Evolutionary conservation across 768 basidiomycete genomes (phyloP), one percentile per base, ranked within the genome.

Genomic region (Crucibulum laeve): DNA sequence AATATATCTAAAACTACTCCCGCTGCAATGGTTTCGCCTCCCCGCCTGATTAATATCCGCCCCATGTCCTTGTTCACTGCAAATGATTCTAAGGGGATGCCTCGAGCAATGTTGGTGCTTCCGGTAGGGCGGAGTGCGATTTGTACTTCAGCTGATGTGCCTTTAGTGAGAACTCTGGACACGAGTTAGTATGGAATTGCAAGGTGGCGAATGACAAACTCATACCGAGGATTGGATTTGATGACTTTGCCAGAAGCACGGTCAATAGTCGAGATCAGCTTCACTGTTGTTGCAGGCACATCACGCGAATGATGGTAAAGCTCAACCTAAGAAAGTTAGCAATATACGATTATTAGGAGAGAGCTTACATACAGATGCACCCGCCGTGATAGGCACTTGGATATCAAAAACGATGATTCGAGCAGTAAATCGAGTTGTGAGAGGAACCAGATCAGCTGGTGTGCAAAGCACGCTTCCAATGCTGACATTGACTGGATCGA

Each of bases 1-100:
- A 50, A 33, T 34, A 76, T 64, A 33, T 72, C 67, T 38, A 75
- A 55, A 8, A 68, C 62, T 41, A 78, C 68, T n/a, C 76, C 94
- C 35, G 94, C 94, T 28, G 84, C 91, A 47, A 99, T 87, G 0
- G 96, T 97, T 67, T 97, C 94, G 0, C 96, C 96, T 23, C 81
- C 83, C 42, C 95, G 70, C 34, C 96, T 71, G 45, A 99, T 70
- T 49, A 99, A 58, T 40, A 99, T 77, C 37, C 96, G 69, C 0
- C 96, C 96, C 96, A 98, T 96, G 43, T 94, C 90, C 63, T 98
- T 99, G 66, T 94, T 98, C 5, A 67, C 66, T 1, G 80, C 63
- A 52, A 96, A 95, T 1, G 88, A 76, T 58, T 98, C 96, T 13
- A 98, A 57, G 10, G 96, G 90, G 19, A 97, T 85, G 2, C 82